phyloP scores from a whole-genome alignment of 2,329 filamentous ascomycete species.

The Penicillium concentricum region DNA sequence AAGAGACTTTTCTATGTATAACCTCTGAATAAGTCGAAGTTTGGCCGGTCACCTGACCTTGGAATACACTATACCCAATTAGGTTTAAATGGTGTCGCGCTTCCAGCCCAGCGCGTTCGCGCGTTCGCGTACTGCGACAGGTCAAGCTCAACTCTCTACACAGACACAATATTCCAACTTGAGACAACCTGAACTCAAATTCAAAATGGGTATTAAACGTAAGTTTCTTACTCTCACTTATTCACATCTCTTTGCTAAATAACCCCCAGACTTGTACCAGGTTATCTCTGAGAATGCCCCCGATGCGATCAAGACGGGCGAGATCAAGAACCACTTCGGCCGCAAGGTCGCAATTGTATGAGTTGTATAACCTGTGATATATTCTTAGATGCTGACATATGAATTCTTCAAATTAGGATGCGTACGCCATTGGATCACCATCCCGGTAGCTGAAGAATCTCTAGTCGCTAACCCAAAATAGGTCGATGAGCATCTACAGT shows the following conservation, averaged over 20 bases:
- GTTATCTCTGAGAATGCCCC: conserved; percentile 91
- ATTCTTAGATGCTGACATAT: conserved; percentile 19
- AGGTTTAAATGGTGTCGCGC: conserved; percentile 21
- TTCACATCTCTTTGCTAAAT: conserved; percentile 53
- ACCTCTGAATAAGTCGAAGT: neutral
- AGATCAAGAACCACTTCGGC: conserved; percentile 98
- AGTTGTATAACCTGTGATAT: neutral
- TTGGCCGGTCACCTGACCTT: conserved; percentile 19
- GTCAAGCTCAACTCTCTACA: conserved; percentile 3
- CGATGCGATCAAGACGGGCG: conserved; percentile 91
- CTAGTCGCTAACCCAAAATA: conserved; percentile 37
- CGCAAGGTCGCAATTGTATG: conserved; percentile 93
- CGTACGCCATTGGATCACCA: conserved; percentile 41
- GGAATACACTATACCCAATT: conserved; percentile 9
- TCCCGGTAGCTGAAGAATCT: neutral
- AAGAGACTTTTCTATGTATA: no score
- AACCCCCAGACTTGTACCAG: conserved; percentile 63
- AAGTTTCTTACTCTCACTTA: conserved; percentile 21
- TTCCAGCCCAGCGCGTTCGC: conserved; percentile 20
- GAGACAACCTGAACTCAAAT: neutral
- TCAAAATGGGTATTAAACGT: conserved; percentile 54
- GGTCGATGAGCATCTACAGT: conserved; percentile 98
- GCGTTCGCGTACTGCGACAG: conserved; percentile 17
- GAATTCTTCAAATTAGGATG: conserved; percentile 49
- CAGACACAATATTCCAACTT: neutral